Percentiles rank a stretch among this genome's conserved stretches.
phyloP scores from a whole-genome alignment of 148 eudicot species.

The Persicaria tinctoria region DNA sequence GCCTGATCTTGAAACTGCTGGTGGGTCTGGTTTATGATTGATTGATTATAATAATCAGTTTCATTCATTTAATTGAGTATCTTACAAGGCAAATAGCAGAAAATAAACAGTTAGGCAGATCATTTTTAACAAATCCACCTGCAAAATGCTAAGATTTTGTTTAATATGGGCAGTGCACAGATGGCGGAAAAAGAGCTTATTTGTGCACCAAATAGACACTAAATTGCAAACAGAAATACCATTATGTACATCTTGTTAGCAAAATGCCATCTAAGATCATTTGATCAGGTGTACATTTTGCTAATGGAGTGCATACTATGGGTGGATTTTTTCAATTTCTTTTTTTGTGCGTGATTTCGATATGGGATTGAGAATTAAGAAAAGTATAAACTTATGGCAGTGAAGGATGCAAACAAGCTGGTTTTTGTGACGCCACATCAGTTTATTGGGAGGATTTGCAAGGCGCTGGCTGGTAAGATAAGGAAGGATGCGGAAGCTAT shows the following conservation, averaged over 20 bases:
- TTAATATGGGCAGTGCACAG: too few relatives aligned
- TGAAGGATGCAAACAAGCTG: slow-evolving; percentile 79
- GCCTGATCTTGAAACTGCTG: slow-evolving; percentile 79
- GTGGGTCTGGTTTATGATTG: slow-evolving; percentile 24
- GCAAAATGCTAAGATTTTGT: too few relatives aligned
- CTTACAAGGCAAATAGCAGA: neutral
- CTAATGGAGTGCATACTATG: neutral
- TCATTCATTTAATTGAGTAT: neutral
- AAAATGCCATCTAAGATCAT: neutral
- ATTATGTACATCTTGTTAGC: neutral
- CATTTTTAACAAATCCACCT: neutral
- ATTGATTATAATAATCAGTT: neutral
- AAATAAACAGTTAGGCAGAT: neutral
- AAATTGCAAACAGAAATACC: neutral
- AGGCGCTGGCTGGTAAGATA: slow-evolving; percentile 57
- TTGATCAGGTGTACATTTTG: neutral
- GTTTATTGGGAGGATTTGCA: slow-evolving; percentile 74
- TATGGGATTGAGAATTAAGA: neutral
- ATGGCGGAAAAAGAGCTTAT: too few relatives aligned
- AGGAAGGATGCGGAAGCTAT: slow-evolving; percentile 62
- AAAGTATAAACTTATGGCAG: slow-evolving; percentile 29
- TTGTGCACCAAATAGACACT: too few relatives aligned
- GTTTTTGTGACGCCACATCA: slow-evolving; percentile 98
- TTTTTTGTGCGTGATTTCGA: neutral
- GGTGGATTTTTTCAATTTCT: neutral